Base-by-base conservation (phyloP, 306 rosid species). In the Vigna angularis region DNA sequence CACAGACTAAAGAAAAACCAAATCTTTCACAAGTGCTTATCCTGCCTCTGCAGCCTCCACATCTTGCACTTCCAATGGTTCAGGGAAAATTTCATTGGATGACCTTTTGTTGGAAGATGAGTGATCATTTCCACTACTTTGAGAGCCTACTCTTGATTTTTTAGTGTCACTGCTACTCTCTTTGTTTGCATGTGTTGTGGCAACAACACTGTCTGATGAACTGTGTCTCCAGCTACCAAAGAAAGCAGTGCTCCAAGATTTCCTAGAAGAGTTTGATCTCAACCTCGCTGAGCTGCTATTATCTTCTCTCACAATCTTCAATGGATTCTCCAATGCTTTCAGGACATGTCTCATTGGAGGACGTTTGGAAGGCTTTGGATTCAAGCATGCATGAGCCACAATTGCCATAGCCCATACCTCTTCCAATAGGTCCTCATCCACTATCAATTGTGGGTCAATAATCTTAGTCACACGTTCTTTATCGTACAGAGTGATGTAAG, bases 341-440 rank as follows among this genome's bases (percentile, higher is more conserved):
- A 96, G 94, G 78, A 96, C 84, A 77, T 96, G 76, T 70, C 81
- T 90, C 93, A 96, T 93, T 3, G 79, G 86, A n/a, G 99, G 99
- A n/a, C 99, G 98, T 82, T 86, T 90, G 6, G 89, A 84, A 57
- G 97, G 87, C 79, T 79, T 90, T 5, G 97, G 94, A 77, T 90
- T 96, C 45, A 96, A 88, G 86, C 99, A 96, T n/a, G 97, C 89
- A 83, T 90, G 84, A 55, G 99, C 99, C 49, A 96, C 92, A 22
- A 96, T 87, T 30, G 97, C 91, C 93, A 93, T 90, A 13, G 98
- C 97, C 99, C 98, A 96, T 20, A 91, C 96, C 82, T 96, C 99
- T 80, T 96, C 97, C 79, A 96, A 38, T 20, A 93, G 84, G 87
- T 96, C 99, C 65, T 96, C 99, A 53, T 96, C 91, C 63, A 96